phyloP scores from a whole-genome alignment of 768 basidiomycete species.

The Auriculariales sp. region DNA sequence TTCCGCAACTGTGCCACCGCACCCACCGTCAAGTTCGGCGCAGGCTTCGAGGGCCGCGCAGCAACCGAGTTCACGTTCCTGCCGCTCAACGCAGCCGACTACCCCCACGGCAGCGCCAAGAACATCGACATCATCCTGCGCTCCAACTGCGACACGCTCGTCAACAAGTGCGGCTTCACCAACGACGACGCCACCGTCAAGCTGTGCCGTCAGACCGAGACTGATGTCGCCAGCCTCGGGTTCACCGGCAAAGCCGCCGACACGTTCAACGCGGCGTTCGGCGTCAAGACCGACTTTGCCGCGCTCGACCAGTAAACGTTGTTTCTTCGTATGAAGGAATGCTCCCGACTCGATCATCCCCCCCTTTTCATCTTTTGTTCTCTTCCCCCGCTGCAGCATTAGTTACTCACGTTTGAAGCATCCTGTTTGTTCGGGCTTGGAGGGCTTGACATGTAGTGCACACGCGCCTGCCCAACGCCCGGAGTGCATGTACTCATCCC shows the following conservation, averaged over 20 bases:
- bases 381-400: too few species aligned
- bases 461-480: too few species aligned
- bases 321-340: too few species aligned
- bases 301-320: too few species aligned
- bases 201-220: not conserved
- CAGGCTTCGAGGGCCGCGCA: constrained; percentile 13
- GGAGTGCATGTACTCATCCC: too few species aligned
- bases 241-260: constrained; percentile 7
- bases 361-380: too few species aligned
- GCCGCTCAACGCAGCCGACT: not conserved
- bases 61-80: constrained; percentile 16
- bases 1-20: too few species aligned
- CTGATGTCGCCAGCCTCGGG: constrained; percentile 2
- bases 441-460: too few species aligned
- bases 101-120: constrained; percentile 31
- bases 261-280: constrained; percentile 8
- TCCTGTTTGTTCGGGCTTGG: too few species aligned
- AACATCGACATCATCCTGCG: constrained; percentile 44
- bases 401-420: too few species aligned
- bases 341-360: too few species aligned
- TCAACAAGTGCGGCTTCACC: constrained; percentile 28
- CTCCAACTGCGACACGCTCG: constrained; percentile 41
- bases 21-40: too few species aligned
- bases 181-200: not conserved
- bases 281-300: constrained; percentile 10